Percentiles rank a stretch among this genome's conserved stretches.
Evolutionary conservation across 2,329 filamentous ascomycete species (phyloP).

Genomic region (Penicillium sp.): DNA sequence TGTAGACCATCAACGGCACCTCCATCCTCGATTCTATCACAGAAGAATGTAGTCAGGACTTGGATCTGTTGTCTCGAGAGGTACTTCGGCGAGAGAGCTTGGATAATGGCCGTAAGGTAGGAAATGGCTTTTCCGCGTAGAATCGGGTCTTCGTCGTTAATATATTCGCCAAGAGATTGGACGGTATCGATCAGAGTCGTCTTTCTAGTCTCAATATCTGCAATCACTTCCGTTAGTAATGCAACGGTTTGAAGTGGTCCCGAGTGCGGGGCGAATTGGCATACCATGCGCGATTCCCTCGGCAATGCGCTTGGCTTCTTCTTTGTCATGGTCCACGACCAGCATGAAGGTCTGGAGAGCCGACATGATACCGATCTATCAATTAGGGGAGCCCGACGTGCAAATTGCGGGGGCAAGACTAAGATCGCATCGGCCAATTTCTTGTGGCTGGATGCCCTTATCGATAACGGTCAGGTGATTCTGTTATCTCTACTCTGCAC

Average conservation of each 20-base stretch:
- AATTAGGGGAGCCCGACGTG: conserved; percentile 8
- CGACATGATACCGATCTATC: conserved; percentile 39
- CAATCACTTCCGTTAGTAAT: conserved; percentile 10
- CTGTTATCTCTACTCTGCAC: background rate
- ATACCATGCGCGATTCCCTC: conserved; percentile 44
- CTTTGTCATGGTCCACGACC: conserved; percentile 45
- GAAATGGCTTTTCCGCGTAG: conserved; percentile 57
- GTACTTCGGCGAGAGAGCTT: conserved; percentile 51
- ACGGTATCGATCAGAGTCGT: conserved; percentile 61
- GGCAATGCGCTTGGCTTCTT: conserved; percentile 46
- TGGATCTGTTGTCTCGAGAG: conserved; percentile 60
- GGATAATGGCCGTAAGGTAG: conserved; percentile 44
- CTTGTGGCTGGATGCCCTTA: conserved; percentile 24
- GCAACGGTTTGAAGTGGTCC: conserved; percentile 2
- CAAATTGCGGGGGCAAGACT: conserved; percentile 7
- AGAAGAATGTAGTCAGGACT: conserved; percentile 63
- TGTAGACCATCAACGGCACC: conserved; percentile 58
- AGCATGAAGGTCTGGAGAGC: conserved; percentile 49
- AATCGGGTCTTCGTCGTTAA: conserved; percentile 62
- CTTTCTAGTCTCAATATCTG: conserved; percentile 59
- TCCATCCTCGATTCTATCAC: conserved; percentile 62
- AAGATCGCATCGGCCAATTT: conserved; percentile 19
- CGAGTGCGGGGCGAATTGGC: conserved; percentile 7
- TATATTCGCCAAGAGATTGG: conserved; percentile 63
- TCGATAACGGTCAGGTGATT: conserved; percentile 34